phyloP scores from a whole-genome alignment of 345 rosid species.

The Erucastrum elatum region DNA sequence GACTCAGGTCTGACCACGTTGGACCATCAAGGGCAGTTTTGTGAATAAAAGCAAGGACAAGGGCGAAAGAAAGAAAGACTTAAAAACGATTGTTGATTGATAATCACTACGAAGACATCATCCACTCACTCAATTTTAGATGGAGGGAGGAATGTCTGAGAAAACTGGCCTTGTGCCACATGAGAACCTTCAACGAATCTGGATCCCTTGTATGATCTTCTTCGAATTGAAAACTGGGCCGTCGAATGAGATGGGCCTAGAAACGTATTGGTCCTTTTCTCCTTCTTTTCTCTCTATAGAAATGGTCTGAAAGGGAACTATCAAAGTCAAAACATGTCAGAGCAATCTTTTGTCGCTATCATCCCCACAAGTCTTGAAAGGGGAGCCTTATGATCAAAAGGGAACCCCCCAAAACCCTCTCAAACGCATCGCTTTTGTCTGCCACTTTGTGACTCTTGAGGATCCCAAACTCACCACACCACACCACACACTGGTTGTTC shows the following conservation, averaged over 20 bases:
- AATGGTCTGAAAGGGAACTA: conserved; percentile 29
- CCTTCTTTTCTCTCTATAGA: background rate
- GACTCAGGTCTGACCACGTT: background rate
- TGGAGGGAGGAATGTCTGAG: too few relatives aligned
- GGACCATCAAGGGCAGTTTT: conserved; percentile 6
- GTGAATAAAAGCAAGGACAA: conserved; percentile 14
- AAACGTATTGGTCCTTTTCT: conserved; percentile 1
- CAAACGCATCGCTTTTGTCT: conserved; percentile 37
- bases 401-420: conserved; percentile 34
- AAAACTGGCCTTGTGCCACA: too few relatives aligned
- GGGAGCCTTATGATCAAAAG: conserved; percentile 36
- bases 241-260: conserved; percentile 24
- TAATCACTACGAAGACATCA: too few relatives aligned
- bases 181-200: too few relatives aligned
- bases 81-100: too few relatives aligned
- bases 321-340: conserved; percentile 34
- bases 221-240: background rate
- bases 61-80: conserved; percentile 1
- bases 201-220: too few relatives aligned
- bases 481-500: conserved; percentile 9
- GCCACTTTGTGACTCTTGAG: conserved; percentile 32
- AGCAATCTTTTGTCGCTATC: conserved; percentile 31
- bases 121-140: too few relatives aligned
- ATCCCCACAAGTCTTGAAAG: conserved; percentile 42
- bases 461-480: conserved; percentile 14